Conservation (phyloP, 2,329 filamentous ascomycete genomes). For the Eutypa lata region DNA sequence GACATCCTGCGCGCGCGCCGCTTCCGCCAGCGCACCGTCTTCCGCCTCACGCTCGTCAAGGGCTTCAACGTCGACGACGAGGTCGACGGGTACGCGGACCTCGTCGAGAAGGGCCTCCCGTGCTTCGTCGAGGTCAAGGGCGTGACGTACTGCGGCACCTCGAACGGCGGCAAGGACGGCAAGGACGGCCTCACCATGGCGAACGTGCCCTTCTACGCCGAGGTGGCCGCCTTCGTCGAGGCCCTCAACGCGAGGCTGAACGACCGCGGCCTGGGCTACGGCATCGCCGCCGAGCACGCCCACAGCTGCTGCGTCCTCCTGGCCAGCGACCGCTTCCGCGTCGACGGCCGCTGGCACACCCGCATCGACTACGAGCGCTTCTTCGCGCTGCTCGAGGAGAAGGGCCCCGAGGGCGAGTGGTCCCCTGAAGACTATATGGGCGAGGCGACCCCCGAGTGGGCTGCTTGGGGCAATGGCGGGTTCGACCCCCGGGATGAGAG, state of each 20-base stretch:
- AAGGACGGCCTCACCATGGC: slow-evolving; percentile 88
- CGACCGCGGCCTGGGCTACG: slow-evolving; percentile 72
- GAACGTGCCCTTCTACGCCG: slow-evolving; percentile 94
- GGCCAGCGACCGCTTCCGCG: slow-evolving; percentile 75
- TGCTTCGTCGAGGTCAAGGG: slow-evolving; percentile 96
- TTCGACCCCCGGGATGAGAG: slow-evolving; percentile 89
- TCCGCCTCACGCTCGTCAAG: slow-evolving; percentile 92
- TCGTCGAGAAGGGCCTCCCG: slow-evolving; percentile 81
- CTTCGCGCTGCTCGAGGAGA: slow-evolving; percentile 76
- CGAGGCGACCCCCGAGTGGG: slow-evolving; percentile 84
- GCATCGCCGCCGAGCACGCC: slow-evolving; percentile 90
- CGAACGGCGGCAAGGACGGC: too few relatives aligned
- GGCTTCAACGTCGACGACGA: slow-evolving; percentile 98
- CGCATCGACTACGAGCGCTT: slow-evolving; percentile 87
- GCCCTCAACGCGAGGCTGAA: slow-evolving; percentile 68
- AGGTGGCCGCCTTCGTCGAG: slow-evolving; percentile 78
- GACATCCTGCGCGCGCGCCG: slow-evolving; percentile 84
- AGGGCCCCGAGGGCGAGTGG: slow-evolving; percentile 65
- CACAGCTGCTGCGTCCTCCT: slow-evolving; percentile 92
- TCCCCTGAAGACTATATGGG: slow-evolving; percentile 89
- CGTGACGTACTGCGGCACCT: slow-evolving; percentile 93
- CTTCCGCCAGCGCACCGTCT: slow-evolving; percentile 86
- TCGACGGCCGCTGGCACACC: slow-evolving; percentile 82
- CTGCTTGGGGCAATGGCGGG: slow-evolving; percentile 88
- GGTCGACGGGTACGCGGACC: slow-evolving; percentile 81